Evolutionary conservation across 495 filamentous ascomycete genomes (phyloP), one percentile per base, ranked within the genome.

Genomic region (Articulospora tetracladia): DNA sequence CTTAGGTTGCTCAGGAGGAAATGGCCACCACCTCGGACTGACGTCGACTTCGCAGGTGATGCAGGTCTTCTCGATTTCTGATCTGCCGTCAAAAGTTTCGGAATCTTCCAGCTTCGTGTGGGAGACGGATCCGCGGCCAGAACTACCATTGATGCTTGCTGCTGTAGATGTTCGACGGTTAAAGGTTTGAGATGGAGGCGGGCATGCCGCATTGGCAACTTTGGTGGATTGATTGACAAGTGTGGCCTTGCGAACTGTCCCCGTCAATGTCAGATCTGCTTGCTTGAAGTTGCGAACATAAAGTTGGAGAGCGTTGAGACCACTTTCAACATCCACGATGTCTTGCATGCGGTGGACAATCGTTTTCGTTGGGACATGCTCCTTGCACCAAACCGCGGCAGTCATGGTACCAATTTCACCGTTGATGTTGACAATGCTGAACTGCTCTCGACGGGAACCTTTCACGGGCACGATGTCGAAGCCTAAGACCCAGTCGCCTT

Each of bases 381-480:
- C 87, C 69, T 92, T 92, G 77, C 94, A 99, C 84, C 90, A 98
- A 7, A 97, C 79, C 3, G 81, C 88, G 1, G 95, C 86, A 11
- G 83, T 83, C 74, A 91, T 89, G 12, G 77, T 80, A 13, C 94
- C 94, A 26, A 77, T 82, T 66, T 96, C 92, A 11, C 80, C 83
- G 30, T 87, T 87, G 25, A 98, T 80, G 26, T 85, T 90, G 30
- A 88, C 83, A 32, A 90, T 81, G 55, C 79, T 88, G 57, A 87
- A 76, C 52, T 84, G 84, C 58, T 96, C 92, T 65, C 85, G 82
- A 27, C 92, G 82, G 23, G 91, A 93, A 39, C 87, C 86, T 72
- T 97, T 97, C 53, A 97, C 87, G 0, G 94, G 92, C 4, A 86
- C 87, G 53, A 99, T 80, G 60, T 98, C 93, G 64, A 99, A 93